Evolutionary conservation across 805 yeast species (phyloP).

Genomic region (Ogataea trehaloabstinens): DNA sequence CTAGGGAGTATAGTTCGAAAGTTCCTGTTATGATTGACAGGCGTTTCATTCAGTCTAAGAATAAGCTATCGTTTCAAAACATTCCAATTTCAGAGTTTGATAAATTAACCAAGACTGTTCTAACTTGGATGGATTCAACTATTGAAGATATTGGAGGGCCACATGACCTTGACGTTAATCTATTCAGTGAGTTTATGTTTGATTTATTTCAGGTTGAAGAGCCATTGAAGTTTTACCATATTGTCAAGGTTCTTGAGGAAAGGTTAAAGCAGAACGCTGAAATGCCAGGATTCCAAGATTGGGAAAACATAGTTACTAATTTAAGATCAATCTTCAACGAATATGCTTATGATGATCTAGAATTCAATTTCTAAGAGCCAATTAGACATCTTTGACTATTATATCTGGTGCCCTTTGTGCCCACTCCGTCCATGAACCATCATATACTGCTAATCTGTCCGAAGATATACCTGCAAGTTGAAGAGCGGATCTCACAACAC

Average conservation of each 20-base stretch:
- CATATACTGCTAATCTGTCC: constrained; percentile 59
- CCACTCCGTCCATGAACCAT: constrained; percentile 92
- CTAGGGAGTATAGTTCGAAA: neutral
- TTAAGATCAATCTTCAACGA: constrained; percentile 14
- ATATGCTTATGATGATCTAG: constrained; percentile 11
- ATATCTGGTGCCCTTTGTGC: constrained; percentile 65
- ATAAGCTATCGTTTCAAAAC: constrained; percentile 24
- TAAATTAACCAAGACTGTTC: constrained; percentile 12
- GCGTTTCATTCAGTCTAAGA: constrained; percentile 8
- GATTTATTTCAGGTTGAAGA: constrained; percentile 22
- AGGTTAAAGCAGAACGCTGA: constrained; percentile 8
- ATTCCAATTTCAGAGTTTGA: constrained; percentile 17
- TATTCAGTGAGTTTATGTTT: constrained; percentile 29
- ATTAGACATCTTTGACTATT: constrained; percentile 42
- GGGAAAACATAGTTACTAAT: constrained; percentile 19
- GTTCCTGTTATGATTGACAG: constrained; percentile 6
- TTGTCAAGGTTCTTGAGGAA: constrained; percentile 16
- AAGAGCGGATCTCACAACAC: constrained; percentile 75
- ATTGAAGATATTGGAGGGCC: constrained; percentile 18
- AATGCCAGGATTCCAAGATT: constrained; percentile 14
- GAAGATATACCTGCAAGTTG: constrained; percentile 49
- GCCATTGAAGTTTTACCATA: constrained; percentile 15
- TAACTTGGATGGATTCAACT: constrained; percentile 26
- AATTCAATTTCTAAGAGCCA: constrained; percentile 10
- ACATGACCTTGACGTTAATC: constrained; percentile 23